Percentiles rank a stretch among this genome's conserved stretches.
These are phyloP conservation scores for Tricholoma hemisulphureum DNA, from an alignment of 768 basidiomycete species.

Conservation along the genomic window DNA sequence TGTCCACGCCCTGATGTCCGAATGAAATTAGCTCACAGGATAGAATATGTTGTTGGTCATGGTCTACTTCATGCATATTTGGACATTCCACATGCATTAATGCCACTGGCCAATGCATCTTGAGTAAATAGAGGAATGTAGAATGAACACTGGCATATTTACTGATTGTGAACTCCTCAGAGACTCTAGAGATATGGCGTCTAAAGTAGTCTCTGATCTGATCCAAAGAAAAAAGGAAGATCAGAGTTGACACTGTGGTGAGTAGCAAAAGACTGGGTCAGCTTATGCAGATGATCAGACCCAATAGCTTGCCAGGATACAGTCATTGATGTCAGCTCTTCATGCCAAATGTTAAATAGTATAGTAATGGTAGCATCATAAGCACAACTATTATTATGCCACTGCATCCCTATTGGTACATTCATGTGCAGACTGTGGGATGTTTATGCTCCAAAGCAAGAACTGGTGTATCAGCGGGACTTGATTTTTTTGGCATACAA, in stretches of 20 bases:
- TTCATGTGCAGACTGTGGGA: background rate
- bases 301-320: background rate
- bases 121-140: background rate
- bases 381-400: slow-evolving; percentile 7
- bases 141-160: slow-evolving; percentile 1
- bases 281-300: background rate
- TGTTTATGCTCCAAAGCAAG: background rate
- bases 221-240: slow-evolving; percentile 1
- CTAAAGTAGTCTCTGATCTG: slow-evolving; percentile 1
- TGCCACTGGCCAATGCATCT: background rate
- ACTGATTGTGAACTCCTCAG: background rate
- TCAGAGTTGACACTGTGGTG: background rate
- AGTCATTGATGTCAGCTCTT: background rate
- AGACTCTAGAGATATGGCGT: background rate
- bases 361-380: slow-evolving; percentile 1
- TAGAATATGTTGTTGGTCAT: background rate
- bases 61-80: background rate
- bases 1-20: background rate
- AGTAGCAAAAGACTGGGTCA: background rate
- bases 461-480: background rate
- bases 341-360: slow-evolving; percentile 3
- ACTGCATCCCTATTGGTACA: background rate
- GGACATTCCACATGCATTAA: background rate
- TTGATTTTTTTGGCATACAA: background rate
- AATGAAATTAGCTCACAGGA: background rate